Base-by-base conservation (phyloP, 83 land plant genomes). In the Isoetes engelmannii region DNA sequence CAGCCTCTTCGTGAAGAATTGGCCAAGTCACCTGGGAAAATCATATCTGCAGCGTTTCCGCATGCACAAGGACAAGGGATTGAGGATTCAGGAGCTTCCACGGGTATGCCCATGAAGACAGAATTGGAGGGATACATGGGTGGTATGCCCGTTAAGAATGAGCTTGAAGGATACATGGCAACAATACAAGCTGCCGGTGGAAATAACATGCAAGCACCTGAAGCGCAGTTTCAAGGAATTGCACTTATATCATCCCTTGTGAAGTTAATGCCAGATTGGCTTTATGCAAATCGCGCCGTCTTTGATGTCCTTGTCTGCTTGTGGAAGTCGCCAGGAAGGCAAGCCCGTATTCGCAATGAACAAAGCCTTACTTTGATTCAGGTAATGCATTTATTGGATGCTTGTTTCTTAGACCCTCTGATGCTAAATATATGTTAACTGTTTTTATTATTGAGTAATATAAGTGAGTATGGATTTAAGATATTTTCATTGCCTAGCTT, bases 161-260 rank as follows among this genome's bases (percentile, higher is more conserved):
- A 42, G 37, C 42, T 65, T 62, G 86, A 87, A 41, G 69, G 65
- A 58, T 81, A 83, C 67, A 47, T 72, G 77, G 71, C 48, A 19
- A 15, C 48, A 19, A 15, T 71, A 46, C 71, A 81, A 20, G 44
- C 77, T 41, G 68, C 69, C 48, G 20, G 69, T n/a, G 82, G 71
- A 48, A 63, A 74, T 66, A 63, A 64, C 55, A 28, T 47, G 61
- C 81, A 75, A 61, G 72, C 75, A 37, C 70, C 91, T 37, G 89
- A 91, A 70, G 84, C 81, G 50, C 92, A 92, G 69, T 96, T 92
- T 83, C 94, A 89, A 59, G 99, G 97, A n/a, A 80, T 96, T 67
- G 80, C 89, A 47, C 81, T 96, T 19, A 65, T 92, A 6, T 81
- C 85, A 12, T 69, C 82, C 46, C 60, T 96, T 70, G 99, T 92